A percentile compares a stretch with the other conserved stretches of the same genome.
phyloP scores from a whole-genome alignment of 2,329 filamentous ascomycete genomes.

The Stachybotrys echinatus region DNA sequence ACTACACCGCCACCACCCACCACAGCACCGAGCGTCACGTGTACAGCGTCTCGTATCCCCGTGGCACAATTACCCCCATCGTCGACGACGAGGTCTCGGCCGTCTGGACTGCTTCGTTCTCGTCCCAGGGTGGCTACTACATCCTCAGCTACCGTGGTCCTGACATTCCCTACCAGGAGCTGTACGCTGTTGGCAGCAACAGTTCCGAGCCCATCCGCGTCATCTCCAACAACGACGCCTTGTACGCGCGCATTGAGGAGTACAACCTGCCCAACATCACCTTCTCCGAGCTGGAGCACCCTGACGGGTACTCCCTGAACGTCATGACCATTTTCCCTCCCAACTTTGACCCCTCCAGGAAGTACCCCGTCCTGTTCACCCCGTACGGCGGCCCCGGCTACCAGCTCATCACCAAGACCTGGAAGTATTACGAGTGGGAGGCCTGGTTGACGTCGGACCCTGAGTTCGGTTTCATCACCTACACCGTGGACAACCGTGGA shows the following conservation, averaged over 20 bases:
- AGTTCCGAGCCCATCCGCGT: constrained; percentile 47
- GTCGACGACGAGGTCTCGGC: constrained; percentile 56
- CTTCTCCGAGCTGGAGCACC: constrained; percentile 58
- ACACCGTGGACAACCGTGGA: constrained; percentile 64
- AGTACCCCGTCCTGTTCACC: constrained; percentile 62
- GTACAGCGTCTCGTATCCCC: constrained; percentile 58
- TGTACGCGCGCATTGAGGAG: constrained; percentile 48
- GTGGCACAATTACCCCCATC: constrained; percentile 48
- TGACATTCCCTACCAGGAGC: constrained; percentile 63
- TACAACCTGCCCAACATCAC: constrained; percentile 61
- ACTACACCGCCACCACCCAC: constrained; percentile 59
- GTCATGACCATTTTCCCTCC: constrained; percentile 61
- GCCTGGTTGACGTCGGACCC: constrained; percentile 62
- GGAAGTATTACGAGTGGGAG: constrained; percentile 50
- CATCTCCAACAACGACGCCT: constrained; percentile 53
- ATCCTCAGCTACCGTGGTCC: constrained; percentile 61
- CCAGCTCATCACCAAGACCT: constrained; percentile 55
- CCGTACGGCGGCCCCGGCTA: constrained; percentile 64
- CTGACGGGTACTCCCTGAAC: constrained; percentile 56
- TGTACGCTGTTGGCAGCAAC: constrained; percentile 55
- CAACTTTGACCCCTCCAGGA: constrained; percentile 56
- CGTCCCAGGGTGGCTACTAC: constrained; percentile 56
- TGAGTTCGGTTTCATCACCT: constrained; percentile 62
- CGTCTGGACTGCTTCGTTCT: constrained; percentile 62
- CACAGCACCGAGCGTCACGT: constrained; percentile 64